Conservation (phyloP, 768 basidiomycete genomes). For the Russula sp. region DNA sequence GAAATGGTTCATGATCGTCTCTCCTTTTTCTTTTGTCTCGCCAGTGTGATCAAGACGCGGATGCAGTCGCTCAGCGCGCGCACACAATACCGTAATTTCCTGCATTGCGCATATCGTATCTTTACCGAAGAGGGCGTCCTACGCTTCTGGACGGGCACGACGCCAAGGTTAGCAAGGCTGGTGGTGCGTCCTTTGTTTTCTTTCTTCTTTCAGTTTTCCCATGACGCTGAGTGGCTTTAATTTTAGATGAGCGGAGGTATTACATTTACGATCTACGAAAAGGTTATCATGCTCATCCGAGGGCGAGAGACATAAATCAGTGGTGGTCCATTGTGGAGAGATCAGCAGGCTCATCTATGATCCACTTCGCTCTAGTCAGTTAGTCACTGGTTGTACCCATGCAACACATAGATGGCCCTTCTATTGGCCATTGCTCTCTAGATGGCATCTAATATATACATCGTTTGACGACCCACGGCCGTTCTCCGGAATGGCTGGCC, state of each 20-base stretch:
- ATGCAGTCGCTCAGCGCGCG: conserved; percentile 92
- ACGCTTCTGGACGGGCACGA: conserved; percentile 97
- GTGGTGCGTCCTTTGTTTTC: conserved; percentile 46
- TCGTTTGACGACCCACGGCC: not conserved
- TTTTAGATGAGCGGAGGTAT: conserved; percentile 86
- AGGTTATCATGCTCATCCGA: conserved; percentile 52
- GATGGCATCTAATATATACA: not conserved
- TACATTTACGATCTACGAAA: conserved; percentile 88
- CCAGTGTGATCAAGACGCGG: conserved; percentile 93
- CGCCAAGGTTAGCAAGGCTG: conserved; percentile 77
- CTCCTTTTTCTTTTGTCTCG: not conserved
- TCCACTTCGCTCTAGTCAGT: not conserved
- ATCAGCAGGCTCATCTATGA: not conserved
- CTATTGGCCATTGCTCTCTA: not conserved
- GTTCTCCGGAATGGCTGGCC: not conserved
- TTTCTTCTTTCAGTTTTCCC: not conserved
- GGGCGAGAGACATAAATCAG: conserved; percentile 24
- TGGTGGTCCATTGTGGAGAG: not conserved
- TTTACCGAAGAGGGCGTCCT: conserved; percentile 86
- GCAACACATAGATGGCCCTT: not conserved
- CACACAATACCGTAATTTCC: conserved; percentile 82
- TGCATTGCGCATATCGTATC: conserved; percentile 94
- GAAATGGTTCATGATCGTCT: not conserved
- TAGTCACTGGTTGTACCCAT: not conserved
- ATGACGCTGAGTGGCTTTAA: not conserved